Percentiles rank a stretch among this genome's conserved stretches.
Evolutionary conservation across 2,329 filamentous ascomycete genomes (phyloP).

Genomic region (Cercospora sp.): DNA sequence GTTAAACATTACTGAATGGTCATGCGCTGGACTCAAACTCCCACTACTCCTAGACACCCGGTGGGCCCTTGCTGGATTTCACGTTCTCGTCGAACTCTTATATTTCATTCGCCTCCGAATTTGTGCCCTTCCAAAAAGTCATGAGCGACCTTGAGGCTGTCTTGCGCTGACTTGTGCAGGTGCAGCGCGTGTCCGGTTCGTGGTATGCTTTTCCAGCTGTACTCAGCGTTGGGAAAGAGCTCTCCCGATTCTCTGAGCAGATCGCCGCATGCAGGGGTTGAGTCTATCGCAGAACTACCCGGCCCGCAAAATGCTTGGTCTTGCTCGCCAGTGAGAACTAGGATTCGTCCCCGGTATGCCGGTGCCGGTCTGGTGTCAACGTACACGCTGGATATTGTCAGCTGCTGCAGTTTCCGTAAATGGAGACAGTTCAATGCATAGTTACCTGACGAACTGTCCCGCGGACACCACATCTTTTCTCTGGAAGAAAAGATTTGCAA

Average conservation of each 20-base stretch:
- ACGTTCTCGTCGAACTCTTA: background rate
- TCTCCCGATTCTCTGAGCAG: conserved; percentile 18
- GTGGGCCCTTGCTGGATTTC: background rate
- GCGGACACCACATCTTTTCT: conserved; percentile 21
- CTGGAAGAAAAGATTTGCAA: conserved; percentile 19
- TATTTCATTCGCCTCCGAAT: conserved; percentile 6
- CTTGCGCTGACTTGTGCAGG: conserved; percentile 14
- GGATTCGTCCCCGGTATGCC: conserved; percentile 18
- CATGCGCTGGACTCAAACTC: background rate
- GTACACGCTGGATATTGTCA: conserved; percentile 14
- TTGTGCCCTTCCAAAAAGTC: conserved; percentile 13
- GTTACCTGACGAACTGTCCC: conserved; percentile 21
- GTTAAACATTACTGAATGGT: conserved; percentile 21
- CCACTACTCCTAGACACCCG: background rate
- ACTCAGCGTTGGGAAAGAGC: conserved; percentile 23
- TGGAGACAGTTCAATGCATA: background rate
- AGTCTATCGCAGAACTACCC: conserved; percentile 19
- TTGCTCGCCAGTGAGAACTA: conserved; percentile 23
- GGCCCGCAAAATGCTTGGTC: conserved; percentile 27
- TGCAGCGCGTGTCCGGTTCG: conserved; percentile 19
- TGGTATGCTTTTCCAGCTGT: conserved; percentile 20
- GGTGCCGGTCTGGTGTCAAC: conserved; percentile 12
- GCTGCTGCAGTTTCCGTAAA: background rate
- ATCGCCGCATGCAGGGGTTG: conserved; percentile 14
- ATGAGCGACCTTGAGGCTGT: conserved; percentile 16